A percentile compares a stretch with the other conserved stretches of the same genome.
phyloP scores from a whole-genome alignment of 305 asterid species.

The Ilex paraguariensis region DNA sequence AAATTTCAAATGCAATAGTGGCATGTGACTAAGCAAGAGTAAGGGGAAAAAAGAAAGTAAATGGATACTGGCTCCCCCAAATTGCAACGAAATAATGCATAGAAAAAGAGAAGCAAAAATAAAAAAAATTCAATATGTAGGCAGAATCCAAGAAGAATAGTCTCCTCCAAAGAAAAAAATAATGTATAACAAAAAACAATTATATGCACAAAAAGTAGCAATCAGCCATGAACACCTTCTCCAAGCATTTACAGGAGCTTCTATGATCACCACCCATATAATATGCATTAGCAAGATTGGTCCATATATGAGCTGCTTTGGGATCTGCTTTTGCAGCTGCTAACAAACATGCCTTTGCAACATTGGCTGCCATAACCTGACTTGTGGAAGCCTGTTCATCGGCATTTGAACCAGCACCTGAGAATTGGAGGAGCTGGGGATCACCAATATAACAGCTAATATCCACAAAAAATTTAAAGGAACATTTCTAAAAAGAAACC shows the following conservation, averaged over 20 bases:
- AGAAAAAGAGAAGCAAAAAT: slow-evolving; percentile 1
- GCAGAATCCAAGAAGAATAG: no score
- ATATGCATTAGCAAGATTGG: slow-evolving; percentile 86
- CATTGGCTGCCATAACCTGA: slow-evolving; percentile 49
- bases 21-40: not conserved
- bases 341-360: slow-evolving; percentile 88
- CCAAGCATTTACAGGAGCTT: slow-evolving; percentile 85
- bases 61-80: no score
- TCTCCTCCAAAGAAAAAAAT: not conserved
- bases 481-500: not conserved
- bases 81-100: not conserved
- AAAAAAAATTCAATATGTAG: not conserved
- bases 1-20: not conserved
- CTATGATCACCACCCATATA: slow-evolving; percentile 74
- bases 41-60: not conserved
- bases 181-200: not conserved
- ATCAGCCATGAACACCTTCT: slow-evolving; percentile 46
- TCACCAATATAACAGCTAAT: not conserved
- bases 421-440: slow-evolving; percentile 1
- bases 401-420: slow-evolving; percentile 81
- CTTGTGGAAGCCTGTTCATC: slow-evolving; percentile 45
- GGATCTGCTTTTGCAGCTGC: slow-evolving; percentile 85
- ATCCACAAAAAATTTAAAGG: not conserved
- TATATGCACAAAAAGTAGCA: slow-evolving; percentile 2
- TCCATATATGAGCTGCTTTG: slow-evolving; percentile 85